Conservation (phyloP, 495 filamentous ascomycete genomes). For the Aspergillus wentii region DNA sequence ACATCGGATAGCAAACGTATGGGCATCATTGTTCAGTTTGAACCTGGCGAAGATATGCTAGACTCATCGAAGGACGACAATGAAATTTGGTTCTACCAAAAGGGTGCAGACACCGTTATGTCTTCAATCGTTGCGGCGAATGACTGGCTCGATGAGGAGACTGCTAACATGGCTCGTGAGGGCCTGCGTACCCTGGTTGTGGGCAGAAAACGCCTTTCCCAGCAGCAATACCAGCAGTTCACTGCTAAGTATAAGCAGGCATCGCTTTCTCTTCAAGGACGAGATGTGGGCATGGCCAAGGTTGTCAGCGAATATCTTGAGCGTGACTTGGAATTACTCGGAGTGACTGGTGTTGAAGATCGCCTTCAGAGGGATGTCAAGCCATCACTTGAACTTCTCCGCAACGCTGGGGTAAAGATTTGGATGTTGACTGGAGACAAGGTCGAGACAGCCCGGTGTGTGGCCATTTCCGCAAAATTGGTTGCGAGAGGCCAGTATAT, state of each 20-base stretch:
- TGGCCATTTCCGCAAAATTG: constrained; percentile 89
- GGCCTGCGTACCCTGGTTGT: constrained; percentile 92
- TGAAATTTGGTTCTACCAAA: constrained; percentile 98
- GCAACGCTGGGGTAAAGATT: constrained; percentile 98
- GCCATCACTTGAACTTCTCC: constrained; percentile 84
- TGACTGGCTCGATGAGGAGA: constrained; percentile 98
- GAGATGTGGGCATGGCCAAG: constrained; percentile 75
- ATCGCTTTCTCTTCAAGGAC: constrained; percentile 68
- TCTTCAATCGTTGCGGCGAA: constrained; percentile 85
- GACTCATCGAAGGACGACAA: constrained; percentile 38
- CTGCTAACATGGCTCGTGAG: constrained; percentile 97
- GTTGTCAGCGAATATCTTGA: constrained; percentile 81
- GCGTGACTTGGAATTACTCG: constrained; percentile 81
- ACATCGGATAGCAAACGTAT: constrained; percentile 97
- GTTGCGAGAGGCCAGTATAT: constrained; percentile 95
- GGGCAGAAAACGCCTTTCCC: constrained; percentile 75
- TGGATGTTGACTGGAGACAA: constrained; percentile 99
- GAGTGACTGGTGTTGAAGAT: constrained; percentile 97
- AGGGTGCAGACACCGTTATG: constrained; percentile 98
- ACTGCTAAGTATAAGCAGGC: constrained; percentile 69
- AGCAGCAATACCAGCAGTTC: constrained; percentile 75
- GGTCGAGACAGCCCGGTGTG: constrained; percentile 94
- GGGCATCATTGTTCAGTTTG: constrained; percentile 92
- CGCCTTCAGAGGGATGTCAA: constrained; percentile 95
- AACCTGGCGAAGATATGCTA: constrained; percentile 38